phyloP scores from a whole-genome alignment of 2,329 filamentous ascomycete species.

The Atkinsonella hypoxylon region DNA sequence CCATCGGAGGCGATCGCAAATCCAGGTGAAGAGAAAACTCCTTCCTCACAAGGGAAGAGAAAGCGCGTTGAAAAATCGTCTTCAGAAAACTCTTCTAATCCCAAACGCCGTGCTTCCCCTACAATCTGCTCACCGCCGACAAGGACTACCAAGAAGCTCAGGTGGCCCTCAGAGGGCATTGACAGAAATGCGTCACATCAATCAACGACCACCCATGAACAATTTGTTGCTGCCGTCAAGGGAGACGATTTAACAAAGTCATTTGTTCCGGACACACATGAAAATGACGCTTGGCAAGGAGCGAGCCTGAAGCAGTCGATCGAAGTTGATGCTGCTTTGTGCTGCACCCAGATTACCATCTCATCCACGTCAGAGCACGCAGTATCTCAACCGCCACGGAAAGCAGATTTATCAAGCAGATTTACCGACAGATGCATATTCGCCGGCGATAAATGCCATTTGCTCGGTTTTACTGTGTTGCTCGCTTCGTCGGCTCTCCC shows the following conservation, averaged over 20 bases:
- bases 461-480: constrained; percentile 26
- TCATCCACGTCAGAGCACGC: not conserved
- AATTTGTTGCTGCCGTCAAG: not conserved
- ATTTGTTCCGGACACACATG: not conserved
- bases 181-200: constrained; percentile 12
- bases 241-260: not conserved
- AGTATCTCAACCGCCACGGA: not conserved
- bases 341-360: not conserved
- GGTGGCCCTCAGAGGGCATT: constrained; percentile 13
- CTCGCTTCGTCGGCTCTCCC: constrained; percentile 29
- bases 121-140: not conserved
- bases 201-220: not conserved
- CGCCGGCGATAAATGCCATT: constrained; percentile 22
- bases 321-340: not conserved
- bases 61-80: constrained; percentile 2
- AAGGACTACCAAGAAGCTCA: constrained; percentile 1
- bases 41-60: not conserved
- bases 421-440: constrained; percentile 18
- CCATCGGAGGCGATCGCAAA: not conserved
- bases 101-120: constrained; percentile 10
- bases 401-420: not conserved
- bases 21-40: constrained; percentile 1
- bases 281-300: not conserved
- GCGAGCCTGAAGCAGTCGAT: not conserved
- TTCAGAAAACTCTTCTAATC: constrained; percentile 1